phyloP scores from a whole-genome alignment of 148 eudicot species.

The Vaccinium vitisidaea region DNA sequence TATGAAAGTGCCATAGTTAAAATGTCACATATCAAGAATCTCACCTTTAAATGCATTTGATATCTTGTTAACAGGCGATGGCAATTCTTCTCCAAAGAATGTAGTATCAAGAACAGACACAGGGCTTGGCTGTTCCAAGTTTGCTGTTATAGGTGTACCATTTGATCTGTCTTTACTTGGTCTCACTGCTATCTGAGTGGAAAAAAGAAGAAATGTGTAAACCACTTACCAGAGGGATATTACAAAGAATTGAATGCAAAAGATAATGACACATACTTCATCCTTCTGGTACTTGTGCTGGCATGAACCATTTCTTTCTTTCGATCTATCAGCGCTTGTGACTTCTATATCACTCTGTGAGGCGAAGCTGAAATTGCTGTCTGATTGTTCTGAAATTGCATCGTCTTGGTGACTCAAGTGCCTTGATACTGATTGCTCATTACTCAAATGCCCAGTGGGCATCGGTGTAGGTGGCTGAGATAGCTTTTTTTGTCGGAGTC shows the following conservation, averaged over 20 bases:
- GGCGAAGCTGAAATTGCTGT: conserved; percentile 38
- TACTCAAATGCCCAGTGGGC: conserved; percentile 29
- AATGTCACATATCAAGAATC: conserved; percentile 3
- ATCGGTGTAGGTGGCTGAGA: conserved; percentile 17
- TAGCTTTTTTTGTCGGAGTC: conserved; percentile 28
- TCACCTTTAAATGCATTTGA: conserved; percentile 53
- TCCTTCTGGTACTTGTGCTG: conserved; percentile 19
- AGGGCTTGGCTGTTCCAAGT: conserved; percentile 84
- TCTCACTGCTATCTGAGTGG: conserved; percentile 41
- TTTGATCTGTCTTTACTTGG: conserved; percentile 30
- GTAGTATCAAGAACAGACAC: conserved; percentile 74
- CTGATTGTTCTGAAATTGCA: conserved; percentile 33
- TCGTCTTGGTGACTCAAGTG: conserved; percentile 34
- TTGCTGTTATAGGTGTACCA: conserved; percentile 30
- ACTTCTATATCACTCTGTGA: conserved; percentile 41
- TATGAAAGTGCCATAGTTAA: background rate
- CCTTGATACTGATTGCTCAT: conserved; percentile 27
- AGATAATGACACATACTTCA: conserved; percentile 21
- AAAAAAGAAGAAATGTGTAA: conserved; percentile 18
- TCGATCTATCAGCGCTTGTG: conserved; percentile 23
- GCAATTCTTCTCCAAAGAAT: conserved; percentile 60
- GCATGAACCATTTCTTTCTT: conserved; percentile 24
- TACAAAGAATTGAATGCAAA: background rate
- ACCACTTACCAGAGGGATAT: background rate
- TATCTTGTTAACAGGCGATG: conserved; percentile 73